Evolutionary conservation across 148 eudicot species (phyloP).

Genomic region (Polygonum maritimum): DNA sequence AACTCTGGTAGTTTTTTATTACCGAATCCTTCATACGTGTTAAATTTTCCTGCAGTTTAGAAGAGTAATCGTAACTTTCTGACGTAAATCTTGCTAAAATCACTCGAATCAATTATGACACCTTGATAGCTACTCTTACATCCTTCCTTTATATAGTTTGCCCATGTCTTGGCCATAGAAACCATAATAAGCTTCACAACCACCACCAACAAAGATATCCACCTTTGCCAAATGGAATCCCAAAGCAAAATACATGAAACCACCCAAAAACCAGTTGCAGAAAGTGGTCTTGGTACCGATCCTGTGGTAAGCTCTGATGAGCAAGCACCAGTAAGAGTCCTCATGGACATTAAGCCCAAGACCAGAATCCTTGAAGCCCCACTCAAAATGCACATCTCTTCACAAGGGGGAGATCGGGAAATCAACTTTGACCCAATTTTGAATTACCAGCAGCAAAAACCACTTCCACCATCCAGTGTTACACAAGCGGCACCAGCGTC

Average conservation of each 20-base stretch:
- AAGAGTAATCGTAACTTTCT: not conserved
- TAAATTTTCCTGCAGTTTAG: not conserved
- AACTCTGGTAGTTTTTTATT: not conserved
- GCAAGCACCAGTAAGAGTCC: too few species aligned
- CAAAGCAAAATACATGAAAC: not conserved
- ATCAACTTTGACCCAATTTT: too few species aligned
- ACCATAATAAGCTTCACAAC: not conserved
- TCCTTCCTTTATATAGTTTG: too few species aligned
- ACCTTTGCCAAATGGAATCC: not conserved
- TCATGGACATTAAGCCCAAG: too few species aligned
- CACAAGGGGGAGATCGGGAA: too few species aligned
- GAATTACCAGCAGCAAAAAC: not conserved
- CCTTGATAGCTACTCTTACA: too few species aligned
- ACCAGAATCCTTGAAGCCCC: too few species aligned
- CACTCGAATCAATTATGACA: too few species aligned
- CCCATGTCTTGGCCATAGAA: not conserved
- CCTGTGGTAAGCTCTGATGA: not conserved
- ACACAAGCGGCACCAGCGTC: not conserved
- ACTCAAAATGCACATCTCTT: too few species aligned
- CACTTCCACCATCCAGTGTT: not conserved
- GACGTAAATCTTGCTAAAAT: too few species aligned
- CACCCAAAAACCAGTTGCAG: not conserved
- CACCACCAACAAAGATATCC: not conserved
- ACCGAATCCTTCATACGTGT: not conserved
- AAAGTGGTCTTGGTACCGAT: not conserved